Evolutionary conservation across 23 red algal genomes (phyloP).

Genomic region (Gracilaria vermiculophylla): DNA sequence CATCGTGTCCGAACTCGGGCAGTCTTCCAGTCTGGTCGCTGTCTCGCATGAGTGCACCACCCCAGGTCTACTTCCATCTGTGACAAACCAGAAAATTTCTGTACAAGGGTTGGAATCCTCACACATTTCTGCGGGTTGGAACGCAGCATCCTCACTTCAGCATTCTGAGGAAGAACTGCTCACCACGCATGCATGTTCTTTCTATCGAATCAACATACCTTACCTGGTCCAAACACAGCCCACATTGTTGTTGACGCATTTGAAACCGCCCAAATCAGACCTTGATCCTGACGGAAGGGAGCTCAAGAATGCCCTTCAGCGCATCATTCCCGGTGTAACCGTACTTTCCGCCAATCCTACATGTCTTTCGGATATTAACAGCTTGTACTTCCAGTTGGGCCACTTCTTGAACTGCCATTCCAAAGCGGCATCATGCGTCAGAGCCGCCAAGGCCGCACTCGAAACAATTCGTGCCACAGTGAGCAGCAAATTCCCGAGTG

Average conservation of each 20-base stretch:
- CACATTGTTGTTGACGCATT: conserved; percentile 53
- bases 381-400: background rate
- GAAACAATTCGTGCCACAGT: background rate
- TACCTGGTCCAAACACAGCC: conserved; percentile 24
- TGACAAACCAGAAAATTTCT: conserved; percentile 13
- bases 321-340: background rate
- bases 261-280: background rate
- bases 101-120: background rate
- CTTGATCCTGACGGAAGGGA: conserved; percentile 26
- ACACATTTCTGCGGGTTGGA: conserved; percentile 48
- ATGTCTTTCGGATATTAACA: conserved; percentile 8
- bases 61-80: background rate
- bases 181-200: conserved; percentile 44
- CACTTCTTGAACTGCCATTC: background rate
- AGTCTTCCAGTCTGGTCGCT: conserved; percentile 18
- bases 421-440: conserved; percentile 1
- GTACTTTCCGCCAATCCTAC: conserved; percentile 19
- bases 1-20: conserved; percentile 31
- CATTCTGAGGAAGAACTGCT: conserved; percentile 27
- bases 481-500: background rate
- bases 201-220: conserved; percentile 41
- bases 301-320: conserved; percentile 4
- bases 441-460: background rate
- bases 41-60: conserved; percentile 55
- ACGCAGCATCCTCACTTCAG: conserved; percentile 5